Evolutionary conservation across 208 protist genomes (phyloP).

Genomic region (Crithidia sp.): DNA sequence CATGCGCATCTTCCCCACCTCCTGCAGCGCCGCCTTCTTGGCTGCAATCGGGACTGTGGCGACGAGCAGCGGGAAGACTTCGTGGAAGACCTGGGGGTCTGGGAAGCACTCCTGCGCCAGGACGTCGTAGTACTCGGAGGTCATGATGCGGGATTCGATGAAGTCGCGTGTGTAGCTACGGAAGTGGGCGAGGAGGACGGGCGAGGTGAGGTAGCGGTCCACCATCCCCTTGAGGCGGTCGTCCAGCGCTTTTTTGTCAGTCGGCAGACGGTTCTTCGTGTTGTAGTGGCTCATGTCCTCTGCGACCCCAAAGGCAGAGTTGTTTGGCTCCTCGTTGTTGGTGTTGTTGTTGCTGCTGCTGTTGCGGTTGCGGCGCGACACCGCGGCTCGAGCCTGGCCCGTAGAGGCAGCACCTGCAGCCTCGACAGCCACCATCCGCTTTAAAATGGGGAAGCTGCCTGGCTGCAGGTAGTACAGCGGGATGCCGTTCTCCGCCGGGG

Average conservation of each 20-base stretch:
- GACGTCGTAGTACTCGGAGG: slow-evolving; percentile 73
- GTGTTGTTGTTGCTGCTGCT: background rate
- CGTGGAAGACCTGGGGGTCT: slow-evolving; percentile 48
- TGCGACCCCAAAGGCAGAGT: slow-evolving; percentile 46
- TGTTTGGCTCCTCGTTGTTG: slow-evolving; percentile 8
- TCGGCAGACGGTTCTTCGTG: slow-evolving; percentile 41
- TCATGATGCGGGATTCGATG: slow-evolving; percentile 61
- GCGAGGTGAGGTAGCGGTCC: slow-evolving; percentile 40
- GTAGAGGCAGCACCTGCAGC: background rate
- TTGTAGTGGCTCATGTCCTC: slow-evolving; percentile 48
- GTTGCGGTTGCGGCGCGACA: background rate
- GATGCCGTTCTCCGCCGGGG: slow-evolving; percentile 46
- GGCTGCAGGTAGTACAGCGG: slow-evolving; percentile 47
- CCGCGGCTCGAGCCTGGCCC: background rate
- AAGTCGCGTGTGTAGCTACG: slow-evolving; percentile 61
- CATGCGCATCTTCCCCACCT: slow-evolving; percentile 79
- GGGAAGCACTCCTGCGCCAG: slow-evolving; percentile 59
- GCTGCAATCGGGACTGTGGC: slow-evolving; percentile 58
- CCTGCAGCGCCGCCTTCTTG: slow-evolving; percentile 59
- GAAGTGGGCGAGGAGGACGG: slow-evolving; percentile 50
- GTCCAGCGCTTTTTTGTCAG: slow-evolving; percentile 40
- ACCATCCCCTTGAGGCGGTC: slow-evolving; percentile 51
- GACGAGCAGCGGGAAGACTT: slow-evolving; percentile 79
- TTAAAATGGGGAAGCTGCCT: slow-evolving; percentile 18
- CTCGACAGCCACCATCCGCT: background rate